These are phyloP conservation scores for Pythium angustatum DNA, from an alignment of 352 stramenopile species.

Conservation along the genomic window DNA sequence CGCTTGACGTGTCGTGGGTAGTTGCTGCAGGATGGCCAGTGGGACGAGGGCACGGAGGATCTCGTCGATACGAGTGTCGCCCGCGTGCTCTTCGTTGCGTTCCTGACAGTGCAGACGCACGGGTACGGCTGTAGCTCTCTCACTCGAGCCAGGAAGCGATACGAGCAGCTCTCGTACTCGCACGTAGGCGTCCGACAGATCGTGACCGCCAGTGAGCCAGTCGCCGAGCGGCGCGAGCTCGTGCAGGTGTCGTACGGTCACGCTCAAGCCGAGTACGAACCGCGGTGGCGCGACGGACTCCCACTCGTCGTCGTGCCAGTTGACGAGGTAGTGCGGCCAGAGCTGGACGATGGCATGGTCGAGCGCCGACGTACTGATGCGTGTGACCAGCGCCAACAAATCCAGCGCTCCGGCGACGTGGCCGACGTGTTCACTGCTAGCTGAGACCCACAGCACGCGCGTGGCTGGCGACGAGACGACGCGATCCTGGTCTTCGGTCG, in stretches of 20 bases:
- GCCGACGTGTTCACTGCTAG: background rate
- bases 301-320: background rate
- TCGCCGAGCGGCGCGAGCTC: background rate
- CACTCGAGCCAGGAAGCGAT: no score
- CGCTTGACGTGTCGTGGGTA: background rate
- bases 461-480: background rate
- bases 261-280: background rate
- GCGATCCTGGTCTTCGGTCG: background rate
- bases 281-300: background rate
- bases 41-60: background rate
- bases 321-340: background rate
- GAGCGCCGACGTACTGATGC: background rate
- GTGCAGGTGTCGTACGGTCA: background rate
- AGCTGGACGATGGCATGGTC: background rate
- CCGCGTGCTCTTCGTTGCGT: background rate
- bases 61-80: background rate
- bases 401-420: background rate
- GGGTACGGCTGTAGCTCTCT: no score
- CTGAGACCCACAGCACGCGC: background rate
- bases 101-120: background rate
- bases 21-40: background rate
- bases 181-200: background rate
- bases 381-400: background rate
- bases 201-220: background rate
- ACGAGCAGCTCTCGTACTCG: background rate